Conservation (phyloP, 1,284 basidiomycete genomes). For the Ganoderma leucocontextum region DNA sequence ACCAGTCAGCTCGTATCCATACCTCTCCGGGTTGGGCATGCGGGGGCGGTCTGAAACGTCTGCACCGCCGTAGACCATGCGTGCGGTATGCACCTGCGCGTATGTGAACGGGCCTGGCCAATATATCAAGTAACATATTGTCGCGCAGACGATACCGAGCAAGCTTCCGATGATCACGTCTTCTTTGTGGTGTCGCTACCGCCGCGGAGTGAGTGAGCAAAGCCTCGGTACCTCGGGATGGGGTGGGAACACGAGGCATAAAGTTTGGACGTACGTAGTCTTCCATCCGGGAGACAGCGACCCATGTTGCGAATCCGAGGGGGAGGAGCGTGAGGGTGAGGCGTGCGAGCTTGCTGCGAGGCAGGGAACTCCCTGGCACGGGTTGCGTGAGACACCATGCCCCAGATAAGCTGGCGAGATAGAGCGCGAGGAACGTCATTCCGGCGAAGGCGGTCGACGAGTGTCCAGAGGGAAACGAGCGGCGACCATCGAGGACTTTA, state of each 20-base stretch:
- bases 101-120: slow-evolving; percentile 67
- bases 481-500: slow-evolving; percentile 58
- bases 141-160: slow-evolving; percentile 61
- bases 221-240: not conserved
- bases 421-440: slow-evolving; percentile 70
- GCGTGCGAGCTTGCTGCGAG: slow-evolving; percentile 57
- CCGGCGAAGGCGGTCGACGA: slow-evolving; percentile 72
- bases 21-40: slow-evolving; percentile 36
- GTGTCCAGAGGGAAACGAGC: slow-evolving; percentile 75
- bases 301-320: slow-evolving; percentile 64
- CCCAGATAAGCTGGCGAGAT: slow-evolving; percentile 68
- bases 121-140: slow-evolving; percentile 63
- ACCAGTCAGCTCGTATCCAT: slow-evolving; percentile 58
- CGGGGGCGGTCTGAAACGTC: slow-evolving; percentile 29
- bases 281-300: slow-evolving; percentile 68
- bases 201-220: not conserved
- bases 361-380: slow-evolving; percentile 45
- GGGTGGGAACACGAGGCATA: not conserved
- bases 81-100: slow-evolving; percentile 15
- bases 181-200: slow-evolving; percentile 73
- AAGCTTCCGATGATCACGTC: slow-evolving; percentile 69
- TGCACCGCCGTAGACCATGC: slow-evolving; percentile 19
- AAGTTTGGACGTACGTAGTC: slow-evolving; percentile 60
- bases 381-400: slow-evolving; percentile 63
- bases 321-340: slow-evolving; percentile 60